A percentile compares a stretch with the other conserved stretches of the same genome.
Evolutionary conservation across 2,329 filamentous ascomycete genomes (phyloP).

Genomic region (Aureobasidium sp.): DNA sequence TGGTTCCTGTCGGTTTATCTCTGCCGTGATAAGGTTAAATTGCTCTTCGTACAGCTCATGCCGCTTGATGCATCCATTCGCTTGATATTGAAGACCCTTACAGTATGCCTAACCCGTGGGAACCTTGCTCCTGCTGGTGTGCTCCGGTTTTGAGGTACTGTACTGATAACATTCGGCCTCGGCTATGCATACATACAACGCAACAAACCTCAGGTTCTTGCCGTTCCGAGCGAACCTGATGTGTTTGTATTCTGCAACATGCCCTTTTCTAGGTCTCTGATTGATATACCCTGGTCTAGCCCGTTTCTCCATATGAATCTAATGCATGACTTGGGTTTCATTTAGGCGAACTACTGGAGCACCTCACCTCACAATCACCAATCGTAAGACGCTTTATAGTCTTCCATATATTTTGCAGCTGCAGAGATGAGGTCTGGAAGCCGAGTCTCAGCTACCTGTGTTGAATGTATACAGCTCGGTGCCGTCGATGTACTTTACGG

Average conservation of each 20-base stretch:
- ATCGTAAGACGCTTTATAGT: background rate
- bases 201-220: background rate
- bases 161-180: background rate
- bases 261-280: background rate
- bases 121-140: background rate
- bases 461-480: background rate
- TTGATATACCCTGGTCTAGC: background rate
- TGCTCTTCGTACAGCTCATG: background rate
- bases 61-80: too few species aligned
- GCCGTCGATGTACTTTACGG: background rate
- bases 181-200: background rate
- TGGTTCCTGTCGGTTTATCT: background rate
- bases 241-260: background rate
- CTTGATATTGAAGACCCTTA: background rate
- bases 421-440: too few species aligned
- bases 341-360: background rate
- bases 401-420: background rate
- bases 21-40: background rate
- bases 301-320: background rate
- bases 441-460: background rate
- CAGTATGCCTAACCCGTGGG: background rate
- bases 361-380: background rate
- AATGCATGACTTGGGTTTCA: constrained; percentile 3
- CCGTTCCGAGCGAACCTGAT: background rate
- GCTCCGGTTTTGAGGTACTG: background rate